A percentile compares a stretch with the other conserved stretches of the same genome.
These are phyloP conservation scores for Leishmania turanica DNA, from an alignment of 208 protist genomes.

Conservation along the genomic window DNA sequence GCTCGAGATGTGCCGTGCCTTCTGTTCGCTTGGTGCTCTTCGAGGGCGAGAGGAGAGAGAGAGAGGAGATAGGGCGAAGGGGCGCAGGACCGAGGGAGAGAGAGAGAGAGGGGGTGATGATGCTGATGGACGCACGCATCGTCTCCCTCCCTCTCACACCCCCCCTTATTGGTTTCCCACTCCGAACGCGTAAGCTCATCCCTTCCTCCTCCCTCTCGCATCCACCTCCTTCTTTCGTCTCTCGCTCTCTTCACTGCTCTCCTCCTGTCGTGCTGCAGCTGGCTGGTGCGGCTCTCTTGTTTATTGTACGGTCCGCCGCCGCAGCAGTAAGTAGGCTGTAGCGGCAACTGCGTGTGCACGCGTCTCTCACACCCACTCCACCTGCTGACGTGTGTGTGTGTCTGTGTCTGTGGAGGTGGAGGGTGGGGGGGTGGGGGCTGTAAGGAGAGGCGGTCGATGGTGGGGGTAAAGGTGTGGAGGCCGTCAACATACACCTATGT, in stretches of 20 bases:
- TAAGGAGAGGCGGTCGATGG: not conserved
- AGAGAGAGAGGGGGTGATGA: not conserved
- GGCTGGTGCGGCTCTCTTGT: not conserved
- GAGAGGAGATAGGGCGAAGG: not conserved
- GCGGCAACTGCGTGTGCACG: not conserved
- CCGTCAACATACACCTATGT: not conserved
- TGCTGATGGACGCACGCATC: not conserved
- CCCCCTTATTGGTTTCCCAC: too few species aligned
- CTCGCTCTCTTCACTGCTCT: not conserved
- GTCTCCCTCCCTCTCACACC: too few species aligned
- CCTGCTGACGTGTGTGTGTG: too few species aligned
- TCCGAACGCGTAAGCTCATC: too few species aligned
- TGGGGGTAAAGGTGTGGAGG: not conserved
- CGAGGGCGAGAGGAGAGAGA: not conserved
- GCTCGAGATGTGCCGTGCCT: not conserved
- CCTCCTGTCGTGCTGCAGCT: not conserved
- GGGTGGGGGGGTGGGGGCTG: not conserved
- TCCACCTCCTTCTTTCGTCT: not conserved
- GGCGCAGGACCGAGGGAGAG: not conserved
- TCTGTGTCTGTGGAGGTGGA: not conserved
- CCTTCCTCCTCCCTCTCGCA: not conserved
- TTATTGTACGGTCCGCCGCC: not conserved
- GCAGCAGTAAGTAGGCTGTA: too few species aligned
- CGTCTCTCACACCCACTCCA: too few species aligned
- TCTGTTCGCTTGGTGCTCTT: not conserved